Base-by-base conservation (phyloP, 805 yeast species). In the Pichia heedii region DNA sequence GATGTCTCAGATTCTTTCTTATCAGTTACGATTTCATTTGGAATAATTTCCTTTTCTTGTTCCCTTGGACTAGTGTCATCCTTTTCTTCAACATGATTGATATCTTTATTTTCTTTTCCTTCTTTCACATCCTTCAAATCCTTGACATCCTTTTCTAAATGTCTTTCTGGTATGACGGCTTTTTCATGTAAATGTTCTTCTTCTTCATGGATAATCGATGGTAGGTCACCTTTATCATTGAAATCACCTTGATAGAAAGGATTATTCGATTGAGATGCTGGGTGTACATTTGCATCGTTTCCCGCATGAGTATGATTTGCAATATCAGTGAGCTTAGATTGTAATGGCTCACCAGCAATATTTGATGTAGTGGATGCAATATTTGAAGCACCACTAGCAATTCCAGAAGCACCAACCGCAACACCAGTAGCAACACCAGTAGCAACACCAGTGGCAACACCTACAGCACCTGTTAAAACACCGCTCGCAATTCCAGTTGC, bases 281-380 rank as follows among this genome's bases (percentile, higher is more conserved):
- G n/a, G 12, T 16, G 27, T 13, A 43, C 41, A 33, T 39, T 37
- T 15, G 49, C 30, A 8, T 30, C 20, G 9, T 36, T 34, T 16
- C 32, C 26, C 29, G 39, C 42, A 10, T 27, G n/a, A 11, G 33
- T 13, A 24, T 26, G 30, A 22, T 51, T 37, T 4, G 46, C 44
- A 11, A 50, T 43, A 11, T 30, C 56, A 49, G 20, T 56, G 18
- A 45, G 29, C 22, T 24, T 44, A 26, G 33, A 22, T 36, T 22
- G 16, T 13, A 42, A 15, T 15, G 32, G 44, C 10, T 24, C 27
- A 8, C 27, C 27, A 18, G 13, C 13, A 7, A n/a, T 11, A 29
- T 52, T 24, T 21, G 55, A 61, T 21, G 61, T 57, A 24, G 62
- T 59, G 22, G 58, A 42, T 16, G 55, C 62, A 26, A 58, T 55